phyloP scores from a whole-genome alignment of 495 filamentous ascomycete genomes.

The Neurospora sp. region DNA sequence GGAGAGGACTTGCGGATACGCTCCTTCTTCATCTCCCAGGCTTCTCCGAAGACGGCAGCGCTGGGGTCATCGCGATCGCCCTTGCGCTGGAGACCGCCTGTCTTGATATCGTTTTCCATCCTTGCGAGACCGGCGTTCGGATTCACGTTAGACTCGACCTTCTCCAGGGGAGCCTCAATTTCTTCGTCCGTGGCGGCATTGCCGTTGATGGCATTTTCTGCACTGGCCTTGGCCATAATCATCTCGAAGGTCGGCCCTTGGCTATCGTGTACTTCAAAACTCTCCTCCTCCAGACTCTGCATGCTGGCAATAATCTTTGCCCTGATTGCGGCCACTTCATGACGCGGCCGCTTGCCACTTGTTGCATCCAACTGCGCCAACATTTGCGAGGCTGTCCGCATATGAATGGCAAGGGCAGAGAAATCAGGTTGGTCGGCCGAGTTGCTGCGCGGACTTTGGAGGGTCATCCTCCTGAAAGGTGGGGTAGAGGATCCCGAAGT shows the following conservation, averaged over 20 bases:
- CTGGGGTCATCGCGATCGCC: constrained; percentile 73
- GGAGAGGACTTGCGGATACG: constrained; percentile 65
- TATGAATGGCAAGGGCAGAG: constrained; percentile 66
- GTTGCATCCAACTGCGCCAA: constrained; percentile 65
- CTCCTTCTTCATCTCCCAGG: constrained; percentile 66
- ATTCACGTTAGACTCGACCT: constrained; percentile 36
- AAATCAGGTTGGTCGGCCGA: constrained; percentile 55
- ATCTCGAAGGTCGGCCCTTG: constrained; percentile 58
- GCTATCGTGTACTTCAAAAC: constrained; percentile 52
- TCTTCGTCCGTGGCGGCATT: constrained; percentile 29
- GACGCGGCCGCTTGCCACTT: constrained; percentile 56
- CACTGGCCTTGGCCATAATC: constrained; percentile 52
- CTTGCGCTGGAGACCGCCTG: constrained; percentile 62
- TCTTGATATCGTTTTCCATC: constrained; percentile 76
- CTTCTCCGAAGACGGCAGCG: constrained; percentile 69
- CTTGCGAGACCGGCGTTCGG: constrained; percentile 58
- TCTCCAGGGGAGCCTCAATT: constrained; percentile 21
- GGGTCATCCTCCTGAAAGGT: constrained; percentile 34
- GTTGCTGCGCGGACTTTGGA: constrained; percentile 31
- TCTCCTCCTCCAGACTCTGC: constrained; percentile 74
- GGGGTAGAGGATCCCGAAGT: constrained; percentile 53
- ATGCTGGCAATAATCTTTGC: constrained; percentile 74
- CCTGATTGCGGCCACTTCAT: constrained; percentile 65
- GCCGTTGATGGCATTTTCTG: constrained; percentile 22
- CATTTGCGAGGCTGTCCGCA: constrained; percentile 73